These are phyloP conservation scores for Protea cynaroides DNA, from an alignment of 164 flowering plant genomes.

Conservation along the genomic window DNA sequence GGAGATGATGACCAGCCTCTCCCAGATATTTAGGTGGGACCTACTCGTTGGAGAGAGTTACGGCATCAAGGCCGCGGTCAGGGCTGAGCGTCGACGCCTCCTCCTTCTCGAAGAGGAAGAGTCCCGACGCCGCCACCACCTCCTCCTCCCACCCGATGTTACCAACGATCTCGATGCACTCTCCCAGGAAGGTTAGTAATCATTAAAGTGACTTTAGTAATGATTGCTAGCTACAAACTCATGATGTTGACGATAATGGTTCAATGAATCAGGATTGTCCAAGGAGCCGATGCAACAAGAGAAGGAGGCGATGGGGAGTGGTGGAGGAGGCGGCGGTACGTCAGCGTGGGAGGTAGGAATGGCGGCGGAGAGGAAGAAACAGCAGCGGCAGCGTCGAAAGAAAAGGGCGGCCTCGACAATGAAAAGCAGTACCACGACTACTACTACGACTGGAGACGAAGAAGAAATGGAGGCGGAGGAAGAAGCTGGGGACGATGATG, in stretches of 20 bases:
- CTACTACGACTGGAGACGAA: too few species aligned
- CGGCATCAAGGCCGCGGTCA: constrained; percentile 87
- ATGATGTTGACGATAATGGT: not conserved
- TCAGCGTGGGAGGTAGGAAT: constrained; percentile 36
- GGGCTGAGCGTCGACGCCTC: constrained; percentile 83
- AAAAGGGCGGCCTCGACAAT: constrained; percentile 11
- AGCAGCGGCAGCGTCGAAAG: constrained; percentile 5
- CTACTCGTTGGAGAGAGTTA: constrained; percentile 90
- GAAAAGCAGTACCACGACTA: not conserved
- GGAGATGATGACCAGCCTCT: constrained; percentile 85
- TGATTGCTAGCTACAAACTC: too few species aligned
- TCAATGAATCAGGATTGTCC: constrained; percentile 50
- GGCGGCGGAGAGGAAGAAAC: constrained; percentile 1
- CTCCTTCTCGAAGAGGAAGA: constrained; percentile 70
- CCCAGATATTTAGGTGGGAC: constrained; percentile 82
- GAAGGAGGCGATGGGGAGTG: constrained; percentile 62
- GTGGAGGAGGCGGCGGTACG: constrained; percentile 53
- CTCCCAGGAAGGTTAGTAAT: constrained; percentile 77
- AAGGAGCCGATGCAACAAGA: constrained; percentile 85
- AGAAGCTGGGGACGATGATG: constrained; percentile 13
- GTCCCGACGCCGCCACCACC: constrained; percentile 38
- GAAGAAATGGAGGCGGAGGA: constrained; percentile 12
- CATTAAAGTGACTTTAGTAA: too few species aligned
- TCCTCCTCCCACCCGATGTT: constrained; percentile 29
- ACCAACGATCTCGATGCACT: constrained; percentile 67